These are phyloP conservation scores for Kodamaea alishanica DNA, from an alignment of 1,139 yeast species.

Conservation along the genomic window DNA sequence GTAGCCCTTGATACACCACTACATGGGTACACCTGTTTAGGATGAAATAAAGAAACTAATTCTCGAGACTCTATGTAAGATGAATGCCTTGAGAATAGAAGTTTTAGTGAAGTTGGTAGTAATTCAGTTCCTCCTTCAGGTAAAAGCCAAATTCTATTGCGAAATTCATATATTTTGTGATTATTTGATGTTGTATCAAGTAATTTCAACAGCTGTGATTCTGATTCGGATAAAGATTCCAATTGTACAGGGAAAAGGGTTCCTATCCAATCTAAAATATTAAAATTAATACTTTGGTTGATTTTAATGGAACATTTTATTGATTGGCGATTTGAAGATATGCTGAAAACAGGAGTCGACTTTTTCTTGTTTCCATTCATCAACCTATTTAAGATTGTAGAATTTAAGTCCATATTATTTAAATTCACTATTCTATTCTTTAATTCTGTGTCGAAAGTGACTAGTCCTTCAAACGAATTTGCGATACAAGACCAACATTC, in stretches of 20 bases:
- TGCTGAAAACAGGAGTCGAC: neutral
- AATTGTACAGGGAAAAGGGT: slow-evolving; percentile 25
- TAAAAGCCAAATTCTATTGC: slow-evolving; percentile 27
- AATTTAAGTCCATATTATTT: slow-evolving; percentile 8
- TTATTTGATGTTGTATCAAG: slow-evolving; percentile 22
- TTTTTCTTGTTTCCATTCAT: neutral
- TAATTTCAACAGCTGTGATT: slow-evolving; percentile 13
- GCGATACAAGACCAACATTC: slow-evolving; percentile 48
- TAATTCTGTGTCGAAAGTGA: slow-evolving; percentile 31
- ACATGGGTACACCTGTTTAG: slow-evolving; percentile 47
- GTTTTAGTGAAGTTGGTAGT: slow-evolving; percentile 38
- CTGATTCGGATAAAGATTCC: slow-evolving; percentile 14
- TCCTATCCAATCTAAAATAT: slow-evolving; percentile 33
- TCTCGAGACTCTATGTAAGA: slow-evolving; percentile 45
- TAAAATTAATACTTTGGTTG: slow-evolving; percentile 41
- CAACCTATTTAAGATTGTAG: slow-evolving; percentile 16
- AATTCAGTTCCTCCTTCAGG: slow-evolving; percentile 27
- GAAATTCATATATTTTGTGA: slow-evolving; percentile 20
- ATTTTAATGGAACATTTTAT: slow-evolving; percentile 19
- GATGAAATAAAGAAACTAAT: slow-evolving; percentile 37
- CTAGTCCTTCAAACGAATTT: slow-evolving; percentile 24
- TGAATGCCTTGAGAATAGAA: slow-evolving; percentile 54
- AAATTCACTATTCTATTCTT: slow-evolving; percentile 16
- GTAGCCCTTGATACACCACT: slow-evolving; percentile 26
- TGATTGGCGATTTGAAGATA: neutral